These are phyloP conservation scores for Acacia acuminata DNA, from an alignment of 306 rosid genomes.

Conservation along the genomic window DNA sequence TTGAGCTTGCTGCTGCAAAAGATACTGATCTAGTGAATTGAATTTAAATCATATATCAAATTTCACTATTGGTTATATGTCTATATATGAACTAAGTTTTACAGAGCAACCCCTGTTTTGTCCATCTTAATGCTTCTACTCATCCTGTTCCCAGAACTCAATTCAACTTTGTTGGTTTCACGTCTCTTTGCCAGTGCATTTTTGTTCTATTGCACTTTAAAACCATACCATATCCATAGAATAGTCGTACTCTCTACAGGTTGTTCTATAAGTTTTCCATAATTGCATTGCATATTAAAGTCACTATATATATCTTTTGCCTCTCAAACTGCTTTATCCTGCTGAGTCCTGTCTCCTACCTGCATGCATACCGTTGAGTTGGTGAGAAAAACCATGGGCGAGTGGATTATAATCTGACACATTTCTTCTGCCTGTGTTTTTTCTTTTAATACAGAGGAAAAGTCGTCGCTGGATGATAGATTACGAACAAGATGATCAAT, in stretches of 20 bases:
- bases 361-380: neutral
- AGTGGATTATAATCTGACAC: neutral
- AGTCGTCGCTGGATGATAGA: too few relatives aligned
- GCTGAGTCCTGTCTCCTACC: neutral
- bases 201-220: neutral
- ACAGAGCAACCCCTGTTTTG: neutral
- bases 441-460: too few relatives aligned
- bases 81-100: neutral
- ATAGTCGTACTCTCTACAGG: neutral
- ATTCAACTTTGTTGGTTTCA: neutral
- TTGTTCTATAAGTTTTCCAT: neutral
- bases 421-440: too few relatives aligned
- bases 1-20: constrained; percentile 91
- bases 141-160: neutral
- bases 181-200: neutral
- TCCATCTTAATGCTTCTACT: neutral
- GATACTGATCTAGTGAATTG: constrained; percentile 75
- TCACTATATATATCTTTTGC: neutral
- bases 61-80: too few relatives aligned
- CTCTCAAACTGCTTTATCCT: neutral
- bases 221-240: neutral
- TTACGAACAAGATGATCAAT: too few relatives aligned
- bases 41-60: too few relatives aligned
- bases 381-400: neutral
- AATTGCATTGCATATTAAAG: neutral